These are phyloP conservation scores for Talaromyces sp. DNA, from an alignment of 2,329 filamentous ascomycete species.

Conservation along the genomic window DNA sequence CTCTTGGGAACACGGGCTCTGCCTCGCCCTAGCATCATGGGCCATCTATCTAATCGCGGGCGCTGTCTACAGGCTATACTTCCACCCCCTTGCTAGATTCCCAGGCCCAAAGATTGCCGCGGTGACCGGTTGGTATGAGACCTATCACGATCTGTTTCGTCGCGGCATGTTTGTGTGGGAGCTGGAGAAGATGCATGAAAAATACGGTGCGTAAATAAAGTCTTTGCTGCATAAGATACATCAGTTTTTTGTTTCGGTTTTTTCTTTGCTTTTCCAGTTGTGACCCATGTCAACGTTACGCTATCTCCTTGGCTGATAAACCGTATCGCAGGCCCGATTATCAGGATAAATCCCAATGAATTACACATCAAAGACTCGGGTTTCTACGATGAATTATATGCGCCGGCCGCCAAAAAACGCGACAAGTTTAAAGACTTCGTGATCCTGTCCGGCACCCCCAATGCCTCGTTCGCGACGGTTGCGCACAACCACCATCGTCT, in stretches of 20 bases:
- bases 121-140: constrained; percentile 25
- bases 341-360: constrained; percentile 30
- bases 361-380: constrained; percentile 29
- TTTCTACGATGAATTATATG: constrained; percentile 31
- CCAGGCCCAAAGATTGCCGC: constrained; percentile 30
- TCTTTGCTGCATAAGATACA: background rate
- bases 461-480: constrained; percentile 18
- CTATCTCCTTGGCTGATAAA: background rate
- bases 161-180: constrained; percentile 28
- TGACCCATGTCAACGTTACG: background rate
- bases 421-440: constrained; percentile 22
- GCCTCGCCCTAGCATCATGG: background rate
- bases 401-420: constrained; percentile 17
- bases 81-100: constrained; percentile 27
- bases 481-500: constrained; percentile 20
- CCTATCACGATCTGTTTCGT: constrained; percentile 30
- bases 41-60: constrained; percentile 2
- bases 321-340: constrained; percentile 23
- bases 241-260: background rate
- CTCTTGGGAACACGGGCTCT: background rate
- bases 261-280: background rate
- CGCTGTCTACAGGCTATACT: constrained; percentile 26
- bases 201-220: constrained; percentile 22
- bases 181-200: constrained; percentile 28
- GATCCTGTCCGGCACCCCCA: constrained; percentile 14